Conservation (phyloP, 225 moss, liverwort and hornwort species). For the Rhytidiadelphus loreus region DNA sequence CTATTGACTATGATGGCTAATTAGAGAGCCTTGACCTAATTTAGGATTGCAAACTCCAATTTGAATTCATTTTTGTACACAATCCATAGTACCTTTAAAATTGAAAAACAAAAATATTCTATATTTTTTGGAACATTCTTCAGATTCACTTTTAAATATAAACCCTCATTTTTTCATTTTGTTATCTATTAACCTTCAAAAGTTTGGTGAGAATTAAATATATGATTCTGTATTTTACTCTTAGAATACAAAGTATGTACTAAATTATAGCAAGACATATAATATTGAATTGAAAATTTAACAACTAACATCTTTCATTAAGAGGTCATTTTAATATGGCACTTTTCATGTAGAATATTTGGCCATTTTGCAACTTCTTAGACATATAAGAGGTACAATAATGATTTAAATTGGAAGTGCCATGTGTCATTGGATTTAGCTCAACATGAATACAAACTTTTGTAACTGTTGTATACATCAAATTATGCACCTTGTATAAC, state of each 20-base stretch:
- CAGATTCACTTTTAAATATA: not conserved
- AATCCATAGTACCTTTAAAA: not conserved
- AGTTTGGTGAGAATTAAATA: fast-evolving
- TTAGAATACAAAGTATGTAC: not conserved
- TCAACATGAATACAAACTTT: not conserved
- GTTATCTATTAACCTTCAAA: not conserved
- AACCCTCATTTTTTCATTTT: too few species aligned
- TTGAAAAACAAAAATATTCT: not conserved
- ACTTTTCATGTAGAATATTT: not conserved
- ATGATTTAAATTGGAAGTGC: not conserved
- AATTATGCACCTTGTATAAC: not conserved
- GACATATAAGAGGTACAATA: not conserved
- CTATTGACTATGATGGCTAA: not conserved
- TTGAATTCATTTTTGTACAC: not conserved
- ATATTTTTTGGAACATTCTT: not conserved
- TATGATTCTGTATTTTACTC: fast-evolving
- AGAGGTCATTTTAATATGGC: too few species aligned
- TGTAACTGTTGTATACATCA: not conserved
- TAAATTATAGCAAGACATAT: not conserved
- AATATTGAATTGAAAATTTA: not conserved
- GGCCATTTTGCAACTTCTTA: not conserved
- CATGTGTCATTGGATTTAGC: not conserved
- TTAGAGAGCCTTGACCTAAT: not conserved
- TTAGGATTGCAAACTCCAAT: fast-evolving
- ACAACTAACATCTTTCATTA: not conserved